These are phyloP conservation scores for Gossypium bickii DNA, from an alignment of 345 rosid genomes.

Conservation along the genomic window DNA sequence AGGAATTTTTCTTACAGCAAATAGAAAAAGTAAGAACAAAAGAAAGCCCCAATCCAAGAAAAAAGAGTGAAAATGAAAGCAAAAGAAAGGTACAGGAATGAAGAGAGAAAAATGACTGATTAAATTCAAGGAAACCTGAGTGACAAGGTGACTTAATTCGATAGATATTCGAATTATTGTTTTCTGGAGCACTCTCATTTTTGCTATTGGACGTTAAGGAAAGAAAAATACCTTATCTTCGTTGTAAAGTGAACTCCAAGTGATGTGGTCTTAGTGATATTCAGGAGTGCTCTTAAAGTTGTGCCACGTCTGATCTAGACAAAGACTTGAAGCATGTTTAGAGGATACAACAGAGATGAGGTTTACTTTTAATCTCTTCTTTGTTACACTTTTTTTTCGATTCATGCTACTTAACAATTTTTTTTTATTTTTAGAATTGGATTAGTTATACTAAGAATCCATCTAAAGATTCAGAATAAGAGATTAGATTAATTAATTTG, in stretches of 20 bases:
- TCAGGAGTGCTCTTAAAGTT: slow-evolving; percentile 13
- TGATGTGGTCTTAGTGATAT: background rate
- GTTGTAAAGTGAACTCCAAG: background rate
- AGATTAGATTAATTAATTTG: no score
- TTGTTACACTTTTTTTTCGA: background rate
- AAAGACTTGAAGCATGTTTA: background rate
- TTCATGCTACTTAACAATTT: background rate
- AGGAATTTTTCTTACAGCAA: background rate
- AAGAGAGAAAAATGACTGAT: slow-evolving; percentile 4
- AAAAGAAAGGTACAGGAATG: background rate
- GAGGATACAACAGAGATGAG: background rate
- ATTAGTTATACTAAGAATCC: no score
- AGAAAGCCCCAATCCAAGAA: background rate
- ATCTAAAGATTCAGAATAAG: no score
- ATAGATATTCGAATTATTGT: background rate
- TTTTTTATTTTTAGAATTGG: no score
- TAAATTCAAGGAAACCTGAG: background rate
- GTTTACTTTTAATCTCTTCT: no score
- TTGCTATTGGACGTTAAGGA: slow-evolving; percentile 15
- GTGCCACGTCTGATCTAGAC: slow-evolving; percentile 3
- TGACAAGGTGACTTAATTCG: background rate
- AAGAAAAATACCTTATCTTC: background rate
- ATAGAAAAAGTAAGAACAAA: slow-evolving; percentile 6
- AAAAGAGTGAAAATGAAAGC: background rate
- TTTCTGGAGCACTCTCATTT: slow-evolving; percentile 30